phyloP scores from a whole-genome alignment of 2,329 filamentous ascomycete species.

The Trichocomaceae sp. region DNA sequence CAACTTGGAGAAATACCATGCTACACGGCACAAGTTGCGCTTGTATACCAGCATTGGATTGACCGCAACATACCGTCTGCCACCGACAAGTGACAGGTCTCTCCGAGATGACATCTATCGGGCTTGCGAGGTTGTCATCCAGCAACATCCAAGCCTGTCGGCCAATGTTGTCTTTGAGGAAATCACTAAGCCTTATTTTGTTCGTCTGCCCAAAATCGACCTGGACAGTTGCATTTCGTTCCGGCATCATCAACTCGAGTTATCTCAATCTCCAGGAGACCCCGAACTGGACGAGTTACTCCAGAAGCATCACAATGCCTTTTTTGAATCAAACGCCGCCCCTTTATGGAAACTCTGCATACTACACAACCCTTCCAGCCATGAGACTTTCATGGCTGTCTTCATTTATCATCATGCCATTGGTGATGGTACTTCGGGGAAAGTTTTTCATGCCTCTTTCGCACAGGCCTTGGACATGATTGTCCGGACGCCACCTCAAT shows the following conservation, averaged over 20 bases:
- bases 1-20: slow-evolving; percentile 41
- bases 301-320: slow-evolving; percentile 35
- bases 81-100: slow-evolving; percentile 12
- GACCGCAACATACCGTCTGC: slow-evolving; percentile 32
- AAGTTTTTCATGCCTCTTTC: slow-evolving; percentile 42
- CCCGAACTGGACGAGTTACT: slow-evolving; percentile 38
- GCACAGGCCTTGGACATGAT: slow-evolving; percentile 27
- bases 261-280: slow-evolving; percentile 20
- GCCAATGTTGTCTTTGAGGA: slow-evolving; percentile 39
- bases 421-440: slow-evolving; percentile 41
- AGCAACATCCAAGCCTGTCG: slow-evolving; percentile 38
- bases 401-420: slow-evolving; percentile 47
- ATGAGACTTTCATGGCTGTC: slow-evolving; percentile 34
- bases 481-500: slow-evolving; percentile 7
- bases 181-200: slow-evolving; percentile 38
- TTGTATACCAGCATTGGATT: slow-evolving; percentile 43
- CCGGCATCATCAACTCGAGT: background rate
- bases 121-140: slow-evolving; percentile 33
- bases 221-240: slow-evolving; percentile 29
- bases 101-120: slow-evolving; percentile 30
- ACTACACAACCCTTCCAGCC: slow-evolving; percentile 22
- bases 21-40: slow-evolving; percentile 35
- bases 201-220: slow-evolving; percentile 38
- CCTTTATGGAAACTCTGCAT: slow-evolving; percentile 44
- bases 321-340: slow-evolving; percentile 29